phyloP scores from a whole-genome alignment of 1,139 yeast species.

The Geotrichum citri-aurantii region DNA sequence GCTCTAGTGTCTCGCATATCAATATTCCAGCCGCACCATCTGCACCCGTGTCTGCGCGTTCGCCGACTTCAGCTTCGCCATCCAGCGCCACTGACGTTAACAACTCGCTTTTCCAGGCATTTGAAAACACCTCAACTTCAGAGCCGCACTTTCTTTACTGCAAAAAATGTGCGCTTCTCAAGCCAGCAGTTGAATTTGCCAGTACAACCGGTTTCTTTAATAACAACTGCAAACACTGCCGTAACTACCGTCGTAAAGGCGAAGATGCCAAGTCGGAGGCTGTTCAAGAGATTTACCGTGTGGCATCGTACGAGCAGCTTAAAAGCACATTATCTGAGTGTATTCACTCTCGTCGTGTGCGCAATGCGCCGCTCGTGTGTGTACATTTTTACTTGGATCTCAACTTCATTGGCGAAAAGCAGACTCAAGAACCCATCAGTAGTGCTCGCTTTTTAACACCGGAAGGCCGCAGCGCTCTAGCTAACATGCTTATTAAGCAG shows the following conservation, averaged over 20 bases:
- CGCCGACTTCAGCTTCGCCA: not conserved
- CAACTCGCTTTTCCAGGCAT: constrained; percentile 14
- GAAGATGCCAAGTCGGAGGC: constrained; percentile 17
- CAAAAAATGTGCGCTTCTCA: constrained; percentile 17
- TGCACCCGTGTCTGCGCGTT: not conserved
- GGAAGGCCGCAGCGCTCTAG: constrained; percentile 16
- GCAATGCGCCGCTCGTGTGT: constrained; percentile 12
- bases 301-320: constrained; percentile 13
- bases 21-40: constrained; percentile 7
- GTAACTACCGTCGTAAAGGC: constrained; percentile 17
- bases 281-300: constrained; percentile 14
- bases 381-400: constrained; percentile 15
- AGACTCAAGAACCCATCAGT: constrained; percentile 10
- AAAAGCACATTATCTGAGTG: constrained; percentile 10
- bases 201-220: constrained; percentile 18
- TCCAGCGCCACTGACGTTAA: constrained; percentile 3
- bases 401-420: constrained; percentile 9
- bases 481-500: constrained; percentile 11
- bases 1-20: constrained; percentile 2
- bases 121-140: constrained; percentile 14
- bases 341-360: constrained; percentile 10
- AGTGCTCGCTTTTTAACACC: constrained; percentile 8
- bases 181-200: constrained; percentile 18
- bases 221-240: constrained; percentile 17
- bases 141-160: constrained; percentile 16